phyloP scores from a whole-genome alignment of 768 basidiomycete genomes.

The Boletus vinaceobasis region DNA sequence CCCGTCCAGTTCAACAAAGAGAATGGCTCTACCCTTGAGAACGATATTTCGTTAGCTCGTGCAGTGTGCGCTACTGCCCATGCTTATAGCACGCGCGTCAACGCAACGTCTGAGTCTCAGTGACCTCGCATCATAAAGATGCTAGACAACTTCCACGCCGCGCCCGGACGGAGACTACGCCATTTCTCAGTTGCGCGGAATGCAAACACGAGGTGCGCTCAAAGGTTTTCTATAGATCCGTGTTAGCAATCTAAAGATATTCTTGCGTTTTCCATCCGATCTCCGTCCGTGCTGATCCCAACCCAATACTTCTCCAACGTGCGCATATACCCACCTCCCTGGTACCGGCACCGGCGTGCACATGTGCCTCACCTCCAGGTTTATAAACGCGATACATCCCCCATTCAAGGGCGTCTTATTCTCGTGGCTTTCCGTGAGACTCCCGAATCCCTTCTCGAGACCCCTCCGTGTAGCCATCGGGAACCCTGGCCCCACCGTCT shows the following conservation, averaged over 20 bases:
- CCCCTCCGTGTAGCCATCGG: too few species aligned
- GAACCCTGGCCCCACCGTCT: too few species aligned
- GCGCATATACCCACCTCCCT: too few species aligned
- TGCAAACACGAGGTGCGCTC: neutral
- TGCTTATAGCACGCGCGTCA: neutral
- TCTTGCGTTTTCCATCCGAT: constrained; percentile 35
- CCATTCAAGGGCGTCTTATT: too few species aligned
- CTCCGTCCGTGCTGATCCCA: too few species aligned
- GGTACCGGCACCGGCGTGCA: too few species aligned
- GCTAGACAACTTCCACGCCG: constrained; percentile 2
- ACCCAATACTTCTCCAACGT: too few species aligned
- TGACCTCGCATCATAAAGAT: constrained; percentile 4
- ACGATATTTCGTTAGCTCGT: neutral
- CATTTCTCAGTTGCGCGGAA: neutral
- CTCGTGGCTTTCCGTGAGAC: too few species aligned
- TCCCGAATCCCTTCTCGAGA: too few species aligned
- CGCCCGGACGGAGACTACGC: too few species aligned
- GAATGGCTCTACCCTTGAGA: neutral
- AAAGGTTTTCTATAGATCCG: neutral
- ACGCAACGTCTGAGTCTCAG: neutral
- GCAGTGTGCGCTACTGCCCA: constrained; percentile 5
- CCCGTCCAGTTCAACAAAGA: neutral
- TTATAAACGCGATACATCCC: too few species aligned
- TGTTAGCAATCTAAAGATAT: constrained; percentile 27
- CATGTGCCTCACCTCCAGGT: too few species aligned